Conservation (phyloP, 2,329 filamentous ascomycete species). For the Ascochyta fabae region DNA sequence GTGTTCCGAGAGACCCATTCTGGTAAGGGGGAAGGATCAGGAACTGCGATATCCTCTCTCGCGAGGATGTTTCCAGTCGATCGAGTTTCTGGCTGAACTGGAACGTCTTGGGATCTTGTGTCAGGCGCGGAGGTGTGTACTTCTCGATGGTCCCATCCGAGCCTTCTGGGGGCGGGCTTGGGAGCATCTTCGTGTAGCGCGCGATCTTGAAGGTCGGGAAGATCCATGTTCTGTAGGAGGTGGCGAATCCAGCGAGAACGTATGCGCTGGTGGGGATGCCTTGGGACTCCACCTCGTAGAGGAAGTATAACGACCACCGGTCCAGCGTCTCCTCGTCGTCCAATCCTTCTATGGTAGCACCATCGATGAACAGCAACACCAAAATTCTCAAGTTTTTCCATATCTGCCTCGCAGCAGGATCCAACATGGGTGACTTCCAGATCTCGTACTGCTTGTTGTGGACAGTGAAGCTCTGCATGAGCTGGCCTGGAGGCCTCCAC, state of each 20-base stretch:
- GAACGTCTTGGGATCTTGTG: constrained; percentile 38
- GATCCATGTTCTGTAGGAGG: constrained; percentile 84
- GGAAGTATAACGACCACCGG: constrained; percentile 90
- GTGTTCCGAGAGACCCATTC: constrained; percentile 75
- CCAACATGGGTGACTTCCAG: constrained; percentile 78
- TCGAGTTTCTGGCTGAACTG: constrained; percentile 40
- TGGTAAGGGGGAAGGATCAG: constrained; percentile 89
- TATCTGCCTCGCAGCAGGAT: constrained; percentile 72
- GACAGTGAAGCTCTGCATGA: constrained; percentile 68
- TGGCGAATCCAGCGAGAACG: constrained; percentile 85
- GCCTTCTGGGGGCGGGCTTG: constrained; percentile 39
- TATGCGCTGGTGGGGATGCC: constrained; percentile 57
- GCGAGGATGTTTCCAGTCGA: constrained; percentile 71
- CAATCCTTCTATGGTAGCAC: constrained; percentile 76
- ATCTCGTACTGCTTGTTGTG: constrained; percentile 76
- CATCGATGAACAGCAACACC: constrained; percentile 88
- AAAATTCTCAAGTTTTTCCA: constrained; percentile 83
- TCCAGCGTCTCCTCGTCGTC: constrained; percentile 74
- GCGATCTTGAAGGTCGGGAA: constrained; percentile 57
- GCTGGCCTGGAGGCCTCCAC: constrained; percentile 77
- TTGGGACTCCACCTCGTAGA: constrained; percentile 54
- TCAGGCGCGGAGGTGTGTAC: constrained; percentile 32
- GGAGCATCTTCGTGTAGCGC: constrained; percentile 45
- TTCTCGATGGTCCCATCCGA: constrained; percentile 51
- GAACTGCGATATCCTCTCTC: constrained; percentile 91